Evolutionary conservation across 768 basidiomycete species (phyloP).

Genomic region (Termitomyces sp.): DNA sequence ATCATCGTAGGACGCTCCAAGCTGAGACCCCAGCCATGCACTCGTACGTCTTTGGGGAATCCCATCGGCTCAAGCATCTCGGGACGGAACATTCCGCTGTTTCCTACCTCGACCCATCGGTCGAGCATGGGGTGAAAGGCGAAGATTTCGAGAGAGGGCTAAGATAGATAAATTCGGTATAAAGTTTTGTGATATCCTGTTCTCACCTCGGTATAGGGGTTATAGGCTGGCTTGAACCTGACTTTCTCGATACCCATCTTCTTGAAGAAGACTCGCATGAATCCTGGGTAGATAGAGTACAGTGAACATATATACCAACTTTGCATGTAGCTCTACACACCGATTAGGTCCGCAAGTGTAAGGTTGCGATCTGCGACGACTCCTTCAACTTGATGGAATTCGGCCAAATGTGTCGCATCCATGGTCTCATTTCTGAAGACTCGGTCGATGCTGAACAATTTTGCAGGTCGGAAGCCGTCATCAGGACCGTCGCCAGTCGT

Average conservation of each 20-base stretch:
- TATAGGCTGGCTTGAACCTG: slow-evolving; percentile 98
- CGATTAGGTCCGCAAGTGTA: slow-evolving; percentile 93
- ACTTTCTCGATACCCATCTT: slow-evolving; percentile 96
- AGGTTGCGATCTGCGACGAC: slow-evolving; percentile 93
- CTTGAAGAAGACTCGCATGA: slow-evolving; percentile 97
- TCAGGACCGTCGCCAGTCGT: slow-evolving; percentile 33
- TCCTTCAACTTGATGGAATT: slow-evolving; percentile 99
- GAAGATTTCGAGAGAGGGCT: slow-evolving; percentile 98
- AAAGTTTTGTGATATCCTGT: slow-evolving; percentile 1
- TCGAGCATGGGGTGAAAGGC: slow-evolving; percentile 93
- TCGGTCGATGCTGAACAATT: slow-evolving; percentile 95
- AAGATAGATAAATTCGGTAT: slow-evolving; percentile 3
- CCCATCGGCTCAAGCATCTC: slow-evolving; percentile 99
- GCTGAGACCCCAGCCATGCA: slow-evolving; percentile 95
- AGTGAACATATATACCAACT: not conserved
- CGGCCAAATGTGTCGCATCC: slow-evolving; percentile 97
- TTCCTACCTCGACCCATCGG: slow-evolving; percentile 98
- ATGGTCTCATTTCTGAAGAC: slow-evolving; percentile 99
- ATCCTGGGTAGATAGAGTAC: slow-evolving; percentile 54
- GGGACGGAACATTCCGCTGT: slow-evolving; percentile 99
- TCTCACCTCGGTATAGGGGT: slow-evolving; percentile 90
- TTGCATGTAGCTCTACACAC: slow-evolving; percentile 36
- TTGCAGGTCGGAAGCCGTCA: slow-evolving; percentile 87
- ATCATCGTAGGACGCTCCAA: slow-evolving; percentile 99
- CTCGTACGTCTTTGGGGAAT: slow-evolving; percentile 92